Conservation (phyloP, 495 filamentous ascomycete genomes). For the Oidiodendron maius region DNA sequence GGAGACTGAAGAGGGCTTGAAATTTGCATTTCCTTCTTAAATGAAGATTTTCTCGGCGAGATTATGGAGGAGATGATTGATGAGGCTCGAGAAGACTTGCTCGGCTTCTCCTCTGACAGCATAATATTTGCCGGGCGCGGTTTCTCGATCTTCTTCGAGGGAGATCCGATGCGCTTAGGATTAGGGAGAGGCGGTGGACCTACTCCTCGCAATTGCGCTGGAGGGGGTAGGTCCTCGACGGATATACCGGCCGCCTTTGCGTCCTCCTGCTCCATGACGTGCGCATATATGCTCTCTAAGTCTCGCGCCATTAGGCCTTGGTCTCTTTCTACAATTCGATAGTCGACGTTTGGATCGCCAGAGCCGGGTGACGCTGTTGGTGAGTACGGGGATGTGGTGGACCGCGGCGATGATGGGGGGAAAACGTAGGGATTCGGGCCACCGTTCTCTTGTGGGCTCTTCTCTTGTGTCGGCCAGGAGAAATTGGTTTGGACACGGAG, state of each 20-base stretch:
- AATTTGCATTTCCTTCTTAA: slow-evolving; percentile 35
- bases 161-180: slow-evolving; percentile 20
- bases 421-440: slow-evolving; percentile 45
- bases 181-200: slow-evolving; percentile 18
- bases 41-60: slow-evolving; percentile 41
- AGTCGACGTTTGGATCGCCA: slow-evolving; percentile 49
- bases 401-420: slow-evolving; percentile 32
- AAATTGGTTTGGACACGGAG: slow-evolving; percentile 43
- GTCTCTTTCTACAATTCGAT: slow-evolving; percentile 66
- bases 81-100: slow-evolving; percentile 37
- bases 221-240: slow-evolving; percentile 27
- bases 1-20: slow-evolving; percentile 52
- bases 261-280: slow-evolving; percentile 85
- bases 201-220: slow-evolving; percentile 20
- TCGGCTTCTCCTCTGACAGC: slow-evolving; percentile 28
- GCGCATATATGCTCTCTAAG: slow-evolving; percentile 84
- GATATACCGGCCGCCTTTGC: slow-evolving; percentile 47
- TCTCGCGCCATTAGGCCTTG: slow-evolving; percentile 66
- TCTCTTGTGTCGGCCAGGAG: slow-evolving; percentile 24
- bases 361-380: background rate
- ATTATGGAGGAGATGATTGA: slow-evolving; percentile 46
- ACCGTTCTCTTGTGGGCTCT: slow-evolving; percentile 33
- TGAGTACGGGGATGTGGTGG: background rate
- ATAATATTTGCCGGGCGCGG: slow-evolving; percentile 37
- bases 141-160: slow-evolving; percentile 29